phyloP scores from a whole-genome alignment of 2,329 filamentous ascomycete species.

The Fusarium sp. region DNA sequence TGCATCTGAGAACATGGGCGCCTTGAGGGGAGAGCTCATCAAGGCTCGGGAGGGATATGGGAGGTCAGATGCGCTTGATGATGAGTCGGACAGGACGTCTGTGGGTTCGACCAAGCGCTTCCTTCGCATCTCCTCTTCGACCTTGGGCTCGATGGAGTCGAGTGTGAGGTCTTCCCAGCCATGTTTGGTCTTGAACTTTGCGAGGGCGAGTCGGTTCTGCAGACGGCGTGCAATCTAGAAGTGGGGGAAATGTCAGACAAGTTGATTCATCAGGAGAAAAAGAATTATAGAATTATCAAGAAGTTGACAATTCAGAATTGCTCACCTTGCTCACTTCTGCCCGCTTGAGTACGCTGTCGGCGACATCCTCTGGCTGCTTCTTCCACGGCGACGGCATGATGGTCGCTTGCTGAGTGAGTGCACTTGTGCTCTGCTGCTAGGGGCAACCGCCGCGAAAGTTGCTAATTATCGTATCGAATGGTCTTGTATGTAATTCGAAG shows the following conservation, averaged over 20 bases:
- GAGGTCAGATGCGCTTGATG: slow-evolving; percentile 85
- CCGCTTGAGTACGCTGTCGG: slow-evolving; percentile 79
- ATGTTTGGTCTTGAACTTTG: slow-evolving; percentile 97
- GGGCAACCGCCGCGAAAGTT: slow-evolving; percentile 36
- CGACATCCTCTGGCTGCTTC: slow-evolving; percentile 75
- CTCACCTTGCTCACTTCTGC: slow-evolving; percentile 83
- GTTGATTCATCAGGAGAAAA: slow-evolving; percentile 4
- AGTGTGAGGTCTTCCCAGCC: slow-evolving; percentile 93
- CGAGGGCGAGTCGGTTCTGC: slow-evolving; percentile 93
- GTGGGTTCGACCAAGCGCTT: slow-evolving; percentile 75
- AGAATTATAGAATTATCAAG: slow-evolving; percentile 2
- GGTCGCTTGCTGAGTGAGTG: slow-evolving; percentile 35
- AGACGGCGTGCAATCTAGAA: slow-evolving; percentile 90
- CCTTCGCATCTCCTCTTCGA: slow-evolving; percentile 83
- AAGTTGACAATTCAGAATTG: slow-evolving; percentile 2
- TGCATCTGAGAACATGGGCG: slow-evolving; percentile 87
- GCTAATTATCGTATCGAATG: slow-evolving; percentile 12
- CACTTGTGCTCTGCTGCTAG: slow-evolving; percentile 43
- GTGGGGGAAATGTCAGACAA: slow-evolving; percentile 43
- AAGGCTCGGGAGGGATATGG: slow-evolving; percentile 77
- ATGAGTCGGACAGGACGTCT: slow-evolving; percentile 88
- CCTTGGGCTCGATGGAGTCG: slow-evolving; percentile 86
- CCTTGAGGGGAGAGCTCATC: slow-evolving; percentile 89
- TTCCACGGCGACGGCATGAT: slow-evolving; percentile 74
- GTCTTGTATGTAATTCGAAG: slow-evolving; percentile 5